Evolutionary conservation across 495 filamentous ascomycete genomes (phyloP).

Genomic region (Penicillium mononematosum): DNA sequence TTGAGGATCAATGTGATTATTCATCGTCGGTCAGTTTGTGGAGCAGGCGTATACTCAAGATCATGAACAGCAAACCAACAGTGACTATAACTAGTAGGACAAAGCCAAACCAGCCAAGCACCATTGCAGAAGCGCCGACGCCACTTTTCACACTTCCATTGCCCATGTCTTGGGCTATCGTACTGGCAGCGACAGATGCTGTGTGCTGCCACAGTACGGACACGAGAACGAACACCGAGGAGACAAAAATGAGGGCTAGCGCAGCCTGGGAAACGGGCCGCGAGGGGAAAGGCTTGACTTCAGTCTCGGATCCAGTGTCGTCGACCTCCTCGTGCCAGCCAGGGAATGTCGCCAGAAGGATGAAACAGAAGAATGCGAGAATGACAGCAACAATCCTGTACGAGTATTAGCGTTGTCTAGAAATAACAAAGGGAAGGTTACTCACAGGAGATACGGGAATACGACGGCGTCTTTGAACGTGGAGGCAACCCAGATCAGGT

Average conservation of each 20-base stretch:
- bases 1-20: conserved; percentile 14
- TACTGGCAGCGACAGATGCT: conserved; percentile 87
- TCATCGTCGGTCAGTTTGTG: conserved; percentile 53
- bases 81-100: conserved; percentile 88
- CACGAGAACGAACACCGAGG: conserved; percentile 69
- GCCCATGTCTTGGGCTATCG: conserved; percentile 90
- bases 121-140: conserved; percentile 89
- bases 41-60: conserved; percentile 78
- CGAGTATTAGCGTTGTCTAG: conserved; percentile 7
- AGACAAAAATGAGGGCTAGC: conserved; percentile 64
- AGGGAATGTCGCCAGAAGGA: conserved; percentile 69
- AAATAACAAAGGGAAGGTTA: conserved; percentile 2
- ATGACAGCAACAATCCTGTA: conserved; percentile 66
- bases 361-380: conserved; percentile 67
- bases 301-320: conserved; percentile 52
- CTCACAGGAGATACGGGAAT: conserved; percentile 68
- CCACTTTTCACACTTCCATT: conserved; percentile 88
- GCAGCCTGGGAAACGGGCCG: conserved; percentile 66
- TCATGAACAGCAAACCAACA: conserved; percentile 93
- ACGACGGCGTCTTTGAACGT: conserved; percentile 73
- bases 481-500: conserved; percentile 68
- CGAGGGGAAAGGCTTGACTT: conserved; percentile 68
- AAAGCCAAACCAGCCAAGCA: conserved; percentile 96
- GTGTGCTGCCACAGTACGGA: conserved; percentile 78
- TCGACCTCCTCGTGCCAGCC: conserved; percentile 69